Evolutionary conservation across 169 alveolate genomes (phyloP), one percentile per base, ranked within the genome.

Genomic region (Babesia sp.): DNA sequence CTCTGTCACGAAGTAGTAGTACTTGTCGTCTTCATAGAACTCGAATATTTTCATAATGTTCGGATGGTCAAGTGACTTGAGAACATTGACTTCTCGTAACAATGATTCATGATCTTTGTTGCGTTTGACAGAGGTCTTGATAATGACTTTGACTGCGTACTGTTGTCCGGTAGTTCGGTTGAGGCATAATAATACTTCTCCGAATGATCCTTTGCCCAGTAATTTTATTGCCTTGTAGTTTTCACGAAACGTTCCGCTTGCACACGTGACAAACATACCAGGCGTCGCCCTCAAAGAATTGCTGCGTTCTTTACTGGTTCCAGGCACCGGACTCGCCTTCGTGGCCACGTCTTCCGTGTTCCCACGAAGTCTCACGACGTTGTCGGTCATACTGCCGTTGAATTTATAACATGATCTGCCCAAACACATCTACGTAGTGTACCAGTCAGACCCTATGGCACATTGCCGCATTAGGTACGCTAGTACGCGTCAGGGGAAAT

Each of bases 151-250:
- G 51, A 95, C 94, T 33, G 98, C 98, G 69, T 91, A 92, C 71
- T 92, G 96, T 70, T 70, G 87, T 20, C 93, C 93, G 18, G 97
- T 94, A 42, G 84, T 87, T 36, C 93, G 84, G 73, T 94, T 94
- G 36, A 85, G 84, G 64, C 97, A 93, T 57, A 94, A 80, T 39
- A 93, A 68, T 18, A 95, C 98, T 61, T 93, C 96, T 8, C 98
- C 98, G 78, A 94, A 95, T 14, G 97, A 93, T 3, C 98, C 98
- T 71, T 93, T 91, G 8, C 98, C 98, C 22, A 95, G 86, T 64
- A 93, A 91, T 34, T 93, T 90, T 56, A 91, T 87, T 16, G 94
- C 94, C 48, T 90, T 92, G 86, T 93, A 94, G 69, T 90, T 92
- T 31, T 90, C 94, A 18, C 90, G 70, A 64, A 90, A 91, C 18